Base-by-base conservation (phyloP, 2,329 filamentous ascomycete species). In the Pseudogymnoascus sp. region DNA sequence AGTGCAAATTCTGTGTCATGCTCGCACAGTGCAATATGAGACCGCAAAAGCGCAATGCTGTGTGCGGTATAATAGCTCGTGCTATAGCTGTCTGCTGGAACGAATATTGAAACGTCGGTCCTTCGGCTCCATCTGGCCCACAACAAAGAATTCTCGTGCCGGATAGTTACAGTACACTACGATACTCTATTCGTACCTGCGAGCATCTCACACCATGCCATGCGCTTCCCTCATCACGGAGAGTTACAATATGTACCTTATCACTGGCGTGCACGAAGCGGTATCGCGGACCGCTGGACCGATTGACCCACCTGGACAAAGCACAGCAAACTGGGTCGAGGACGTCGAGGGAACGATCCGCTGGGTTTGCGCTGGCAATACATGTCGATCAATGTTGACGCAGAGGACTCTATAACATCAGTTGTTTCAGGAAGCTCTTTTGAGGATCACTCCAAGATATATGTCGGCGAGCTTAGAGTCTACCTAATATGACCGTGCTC, bases 231-330 rank as follows among this genome's bases (percentile, higher is more conserved):
- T 56, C 50, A 6, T 24, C 8, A n/a, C 50, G 50, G 50, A 33
- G 50, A 56, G 16, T 33, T 56, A 33, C 11, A 33, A 10, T 33
- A 50, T 56, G 50, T 56, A 56, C 50, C 50, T 56, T 56, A 33
- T 56, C 50, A 56, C 26, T 56, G 50, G 50, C 50, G 50, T 19
- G 50, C 26, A 56, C n/a, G 28, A 28, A 19, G 28, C 50, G 50
- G 50, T 33, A 56, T 56, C 26, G 7, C 50, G 50, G 50, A 56
- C 50, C 50, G 50, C 50, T 56, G 33, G 50, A 56, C 50, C 50
- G 50, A 12, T 19, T 7, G 50, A 56, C 50, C 50, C 50, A 56
- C 50, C 50, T 31, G 50, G 28, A 33, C n/a, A 33, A 19, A 56
- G 26, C n/a, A 56, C 6, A 16, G 28, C 28, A 33, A 31, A 33